These are phyloP conservation scores for Pneumocystis sp. DNA, from an alignment of 1,139 yeast species.

Conservation along the genomic window DNA sequence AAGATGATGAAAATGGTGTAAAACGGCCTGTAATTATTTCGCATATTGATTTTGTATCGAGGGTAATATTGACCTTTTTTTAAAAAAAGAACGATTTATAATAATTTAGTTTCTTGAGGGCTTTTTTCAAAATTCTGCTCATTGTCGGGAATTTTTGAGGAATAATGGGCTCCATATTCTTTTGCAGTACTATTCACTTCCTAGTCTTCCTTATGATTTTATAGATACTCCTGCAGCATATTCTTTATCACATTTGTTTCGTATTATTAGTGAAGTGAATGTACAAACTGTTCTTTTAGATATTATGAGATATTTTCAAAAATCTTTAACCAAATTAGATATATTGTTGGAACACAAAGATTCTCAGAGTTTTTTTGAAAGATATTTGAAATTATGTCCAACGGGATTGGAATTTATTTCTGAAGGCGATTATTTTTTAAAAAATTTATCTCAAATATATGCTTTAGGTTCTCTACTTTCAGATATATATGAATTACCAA, in stretches of 20 bases:
- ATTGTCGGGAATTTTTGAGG: constrained; percentile 23
- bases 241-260: constrained; percentile 17
- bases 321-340: constrained; percentile 4
- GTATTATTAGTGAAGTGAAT: constrained; percentile 12
- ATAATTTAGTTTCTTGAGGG: constrained; percentile 21
- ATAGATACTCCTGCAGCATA: constrained; percentile 22
- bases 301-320: constrained; percentile 8
- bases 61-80: constrained; percentile 3
- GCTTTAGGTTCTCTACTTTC: constrained; percentile 11
- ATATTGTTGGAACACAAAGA: constrained; percentile 4
- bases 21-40: constrained; percentile 4
- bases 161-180: constrained; percentile 21
- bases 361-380: constrained; percentile 10
- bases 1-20: constrained; percentile 7
- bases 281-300: constrained; percentile 5
- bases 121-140: constrained; percentile 22
- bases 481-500: constrained; percentile 14
- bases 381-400: background rate
- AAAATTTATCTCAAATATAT: constrained; percentile 13
- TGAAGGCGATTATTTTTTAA: constrained; percentile 11
- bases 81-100: background rate
- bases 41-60: constrained; percentile 17
- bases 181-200: constrained; percentile 19
- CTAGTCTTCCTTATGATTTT: constrained; percentile 26
- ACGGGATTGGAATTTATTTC: background rate